Percentiles rank a stretch among this genome's conserved stretches.
Evolutionary conservation across 257 asterid genomes (phyloP).

Genomic region (Ajuga chamaepitys): DNA sequence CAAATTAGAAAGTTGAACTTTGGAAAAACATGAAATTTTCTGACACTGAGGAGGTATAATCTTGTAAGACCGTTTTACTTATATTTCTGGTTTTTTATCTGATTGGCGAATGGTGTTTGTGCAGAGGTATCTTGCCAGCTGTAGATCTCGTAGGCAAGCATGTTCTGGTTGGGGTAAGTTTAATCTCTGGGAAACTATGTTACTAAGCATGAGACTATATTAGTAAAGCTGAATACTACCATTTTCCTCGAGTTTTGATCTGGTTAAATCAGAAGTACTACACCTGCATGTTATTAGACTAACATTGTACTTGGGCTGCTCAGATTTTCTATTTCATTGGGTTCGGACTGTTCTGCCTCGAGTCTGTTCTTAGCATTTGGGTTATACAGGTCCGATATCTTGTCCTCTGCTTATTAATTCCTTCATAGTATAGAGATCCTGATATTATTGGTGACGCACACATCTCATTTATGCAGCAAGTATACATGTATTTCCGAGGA

Average conservation of each 20-base stretch:
- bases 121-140: slow-evolving; percentile 94
- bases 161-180: slow-evolving; percentile 82
- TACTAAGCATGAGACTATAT: not conserved
- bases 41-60: too few relatives aligned
- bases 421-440: not conserved
- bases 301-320: not conserved
- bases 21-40: too few relatives aligned
- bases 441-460: not conserved
- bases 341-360: slow-evolving; percentile 77
- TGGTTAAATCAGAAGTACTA: not conserved
- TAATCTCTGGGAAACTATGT: not conserved
- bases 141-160: slow-evolving; percentile 72
- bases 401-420: not conserved
- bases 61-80: too few relatives aligned
- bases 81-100: not conserved
- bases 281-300: not conserved
- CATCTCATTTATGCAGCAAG: slow-evolving; percentile 61
- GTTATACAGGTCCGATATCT: slow-evolving; percentile 66
- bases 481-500: slow-evolving; percentile 80
- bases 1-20: too few relatives aligned
- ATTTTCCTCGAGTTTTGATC: not conserved
- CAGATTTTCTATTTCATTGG: slow-evolving; percentile 95
- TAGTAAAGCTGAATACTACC: too few relatives aligned
- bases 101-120: slow-evolving; percentile 14
- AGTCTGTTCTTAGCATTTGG: slow-evolving; percentile 81